Conservation (phyloP, 176 grass and related monocot genomes). For the Calamus simplicifolius region DNA sequence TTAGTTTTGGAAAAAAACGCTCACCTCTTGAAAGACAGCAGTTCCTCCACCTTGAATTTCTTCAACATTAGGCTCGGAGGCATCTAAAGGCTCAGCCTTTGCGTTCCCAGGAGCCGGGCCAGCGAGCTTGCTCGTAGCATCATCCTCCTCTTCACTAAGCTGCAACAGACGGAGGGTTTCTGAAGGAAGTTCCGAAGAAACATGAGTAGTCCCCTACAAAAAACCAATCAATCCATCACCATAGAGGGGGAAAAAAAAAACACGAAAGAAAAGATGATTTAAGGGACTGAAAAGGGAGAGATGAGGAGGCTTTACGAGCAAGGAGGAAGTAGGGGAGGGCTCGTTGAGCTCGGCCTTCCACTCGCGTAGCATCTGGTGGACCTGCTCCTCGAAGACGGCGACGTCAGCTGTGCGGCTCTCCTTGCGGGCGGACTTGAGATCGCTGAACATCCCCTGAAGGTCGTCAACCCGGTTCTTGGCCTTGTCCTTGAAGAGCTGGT, state of each 20-base stretch:
- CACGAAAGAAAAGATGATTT: constrained; percentile 1
- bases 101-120: constrained; percentile 3
- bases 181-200: constrained; percentile 31
- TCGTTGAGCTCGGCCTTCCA: constrained; percentile 78
- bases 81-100: background rate
- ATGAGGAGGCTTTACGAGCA: constrained; percentile 31
- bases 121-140: constrained; percentile 66
- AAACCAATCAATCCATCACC: background rate
- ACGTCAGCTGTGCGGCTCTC: constrained; percentile 83
- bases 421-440: constrained; percentile 71
- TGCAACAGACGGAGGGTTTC: constrained; percentile 67
- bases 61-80: background rate
- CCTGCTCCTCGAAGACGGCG: constrained; percentile 73
- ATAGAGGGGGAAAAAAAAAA: constrained; percentile 1
- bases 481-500: constrained; percentile 75
- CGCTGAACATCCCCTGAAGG: constrained; percentile 79
- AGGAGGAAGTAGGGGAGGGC: constrained; percentile 68
- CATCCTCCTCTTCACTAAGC: constrained; percentile 71
- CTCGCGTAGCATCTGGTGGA: constrained; percentile 91
- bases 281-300: too few species aligned
- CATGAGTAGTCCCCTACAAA: constrained; percentile 37
- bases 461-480: constrained; percentile 82
- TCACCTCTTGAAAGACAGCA: constrained; percentile 1
- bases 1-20: background rate
- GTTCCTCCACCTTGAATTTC: background rate